These are phyloP conservation scores for Trapa incisa DNA, from an alignment of 345 rosid genomes.

Conservation along the genomic window DNA sequence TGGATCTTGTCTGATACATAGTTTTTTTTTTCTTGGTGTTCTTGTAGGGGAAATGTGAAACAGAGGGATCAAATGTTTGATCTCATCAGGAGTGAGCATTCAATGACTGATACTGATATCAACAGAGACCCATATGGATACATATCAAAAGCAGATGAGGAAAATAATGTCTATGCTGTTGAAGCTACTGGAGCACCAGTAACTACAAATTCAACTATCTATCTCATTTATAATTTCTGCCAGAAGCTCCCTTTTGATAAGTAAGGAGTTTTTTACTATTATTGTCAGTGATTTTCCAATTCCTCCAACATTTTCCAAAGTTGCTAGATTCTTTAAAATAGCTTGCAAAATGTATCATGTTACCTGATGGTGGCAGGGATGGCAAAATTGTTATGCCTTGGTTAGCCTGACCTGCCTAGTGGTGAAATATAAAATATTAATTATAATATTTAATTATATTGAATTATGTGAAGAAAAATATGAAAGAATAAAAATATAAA, in stretches of 20 bases:
- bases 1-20: slow-evolving; percentile 3
- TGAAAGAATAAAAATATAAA: too few relatives aligned
- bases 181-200: slow-evolving; percentile 43
- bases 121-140: slow-evolving; percentile 36
- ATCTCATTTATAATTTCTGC: slow-evolving; percentile 39
- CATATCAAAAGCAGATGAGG: slow-evolving; percentile 23
- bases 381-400: background rate
- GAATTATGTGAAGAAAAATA: too few relatives aligned
- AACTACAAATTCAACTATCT: slow-evolving; percentile 40
- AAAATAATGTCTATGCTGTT: slow-evolving; percentile 23
- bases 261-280: slow-evolving; percentile 20
- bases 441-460: too few relatives aligned
- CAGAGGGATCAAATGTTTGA: slow-evolving; percentile 55
- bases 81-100: slow-evolving; percentile 49
- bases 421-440: too few relatives aligned
- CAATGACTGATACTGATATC: slow-evolving; percentile 18
- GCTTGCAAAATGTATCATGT: background rate
- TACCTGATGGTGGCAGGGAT: background rate
- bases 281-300: background rate
- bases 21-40: background rate
- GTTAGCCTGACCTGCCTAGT: too few relatives aligned
- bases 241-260: slow-evolving; percentile 44
- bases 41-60: slow-evolving; percentile 45
- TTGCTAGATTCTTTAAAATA: background rate
- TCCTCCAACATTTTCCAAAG: background rate